A percentile compares a stretch with the other conserved stretches of the same genome.
Conservation (phyloP, 2,329 filamentous ascomycete genomes). For the Colletotrichum sp. region DNA sequence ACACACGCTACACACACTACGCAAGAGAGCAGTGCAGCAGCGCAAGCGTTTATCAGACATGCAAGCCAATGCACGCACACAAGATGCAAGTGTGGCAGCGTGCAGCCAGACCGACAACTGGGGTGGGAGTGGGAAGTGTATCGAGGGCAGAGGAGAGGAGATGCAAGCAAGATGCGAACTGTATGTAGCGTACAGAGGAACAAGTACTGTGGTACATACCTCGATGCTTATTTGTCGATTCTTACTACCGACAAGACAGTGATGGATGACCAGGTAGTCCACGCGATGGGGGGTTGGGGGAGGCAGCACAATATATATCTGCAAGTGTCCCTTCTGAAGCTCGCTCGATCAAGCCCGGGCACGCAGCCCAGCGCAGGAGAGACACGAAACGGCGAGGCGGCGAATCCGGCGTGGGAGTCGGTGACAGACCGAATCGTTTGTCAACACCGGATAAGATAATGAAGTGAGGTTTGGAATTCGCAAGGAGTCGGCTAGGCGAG, state of each 20-base stretch:
- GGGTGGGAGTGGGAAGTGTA: slow-evolving; percentile 8
- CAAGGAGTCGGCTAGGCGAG: background rate
- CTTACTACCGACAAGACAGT: background rate
- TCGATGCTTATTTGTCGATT: slow-evolving; percentile 6
- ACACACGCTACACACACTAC: background rate
- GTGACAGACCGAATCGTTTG: background rate
- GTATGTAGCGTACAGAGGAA: background rate
- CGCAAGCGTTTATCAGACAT: slow-evolving; percentile 19
- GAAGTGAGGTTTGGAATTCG: background rate
- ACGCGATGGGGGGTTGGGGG: background rate
- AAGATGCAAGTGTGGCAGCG: slow-evolving; percentile 18
- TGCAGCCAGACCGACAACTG: slow-evolving; percentile 19
- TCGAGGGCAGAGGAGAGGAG: background rate
- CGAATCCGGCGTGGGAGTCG: slow-evolving; percentile 4
- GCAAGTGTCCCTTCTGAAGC: background rate
- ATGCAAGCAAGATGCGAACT: background rate
- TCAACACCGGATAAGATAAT: background rate
- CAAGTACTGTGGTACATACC: slow-evolving; percentile 5
- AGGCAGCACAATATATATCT: background rate
- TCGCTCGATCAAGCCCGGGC: background rate
- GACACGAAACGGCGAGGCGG: slow-evolving; percentile 13
- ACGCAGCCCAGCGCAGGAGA: background rate
- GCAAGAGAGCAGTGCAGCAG: background rate
- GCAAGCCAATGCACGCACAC: slow-evolving; percentile 19
- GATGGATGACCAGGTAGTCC: background rate